Percentiles rank a stretch among this genome's conserved stretches.
Evolutionary conservation across 2,329 filamentous ascomycete genomes (phyloP).

Genomic region (Chaetothyriales sp.): DNA sequence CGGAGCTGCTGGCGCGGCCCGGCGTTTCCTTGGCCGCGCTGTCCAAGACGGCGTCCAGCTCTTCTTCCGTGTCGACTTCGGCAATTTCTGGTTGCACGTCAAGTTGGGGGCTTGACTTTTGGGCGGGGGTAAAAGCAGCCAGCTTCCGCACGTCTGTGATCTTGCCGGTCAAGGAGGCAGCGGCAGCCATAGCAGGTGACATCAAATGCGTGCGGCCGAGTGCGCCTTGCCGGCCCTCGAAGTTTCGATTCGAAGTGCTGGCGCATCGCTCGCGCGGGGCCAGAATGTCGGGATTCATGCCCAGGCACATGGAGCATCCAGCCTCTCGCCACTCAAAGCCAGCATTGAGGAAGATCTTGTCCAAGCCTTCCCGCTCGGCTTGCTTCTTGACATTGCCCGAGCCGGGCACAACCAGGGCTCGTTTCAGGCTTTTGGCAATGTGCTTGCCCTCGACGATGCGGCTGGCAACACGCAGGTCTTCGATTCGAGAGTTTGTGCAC

Average conservation of each 20-base stretch:
- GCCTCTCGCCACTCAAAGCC: slow-evolving; percentile 98
- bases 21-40: slow-evolving; percentile 48
- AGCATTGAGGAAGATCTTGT: slow-evolving; percentile 81
- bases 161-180: slow-evolving; percentile 77
- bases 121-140: slow-evolving; percentile 37
- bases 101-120: slow-evolving; percentile 45
- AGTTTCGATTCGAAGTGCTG: slow-evolving; percentile 92
- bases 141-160: slow-evolving; percentile 82
- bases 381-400: slow-evolving; percentile 87
- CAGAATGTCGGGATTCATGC: slow-evolving; percentile 98
- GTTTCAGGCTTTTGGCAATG: slow-evolving; percentile 76
- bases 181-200: slow-evolving; percentile 94
- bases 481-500: slow-evolving; percentile 93
- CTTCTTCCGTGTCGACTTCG: slow-evolving; percentile 47
- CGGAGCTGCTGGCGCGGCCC: slow-evolving; percentile 31
- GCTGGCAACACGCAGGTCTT: slow-evolving; percentile 81
- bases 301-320: slow-evolving; percentile 96
- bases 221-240: slow-evolving; percentile 90
- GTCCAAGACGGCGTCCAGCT: slow-evolving; percentile 51
- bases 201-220: slow-evolving; percentile 85
- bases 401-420: slow-evolving; percentile 90
- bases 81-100: slow-evolving; percentile 43
- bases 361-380: slow-evolving; percentile 80
- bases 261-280: slow-evolving; percentile 86
- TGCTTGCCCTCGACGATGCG: slow-evolving; percentile 76